Conservation (phyloP, 306 rosid genomes). For the Herpetospermum pedunculosum region DNA sequence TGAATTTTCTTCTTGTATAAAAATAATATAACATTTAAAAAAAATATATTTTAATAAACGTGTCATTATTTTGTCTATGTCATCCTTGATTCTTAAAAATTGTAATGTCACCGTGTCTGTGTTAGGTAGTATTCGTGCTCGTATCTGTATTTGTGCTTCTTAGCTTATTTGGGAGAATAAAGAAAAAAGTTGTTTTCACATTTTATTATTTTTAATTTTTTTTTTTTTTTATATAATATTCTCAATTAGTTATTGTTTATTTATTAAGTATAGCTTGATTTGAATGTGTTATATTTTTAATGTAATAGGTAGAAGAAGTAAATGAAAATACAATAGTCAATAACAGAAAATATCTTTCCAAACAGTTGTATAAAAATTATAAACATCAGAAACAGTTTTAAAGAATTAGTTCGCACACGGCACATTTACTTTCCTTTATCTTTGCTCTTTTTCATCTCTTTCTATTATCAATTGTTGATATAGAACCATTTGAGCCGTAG, state of each 20-base stretch:
- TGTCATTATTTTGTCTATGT: no score
- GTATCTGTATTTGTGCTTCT: no score
- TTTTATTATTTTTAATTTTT: no score
- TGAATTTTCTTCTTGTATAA: no score
- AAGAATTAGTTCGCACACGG: neutral
- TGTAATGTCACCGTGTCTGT: no score
- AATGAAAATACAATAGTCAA: neutral
- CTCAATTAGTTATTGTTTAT: neutral
- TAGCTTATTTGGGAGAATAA: no score
- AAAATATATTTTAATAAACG: no score
- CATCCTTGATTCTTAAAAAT: no score
- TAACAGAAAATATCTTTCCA: neutral
- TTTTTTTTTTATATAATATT: neutral
- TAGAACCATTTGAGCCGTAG: neutral
- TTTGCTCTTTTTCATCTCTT: neutral
- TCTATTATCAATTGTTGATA: neutral
- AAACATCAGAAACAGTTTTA: neutral
- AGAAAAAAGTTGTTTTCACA: neutral
- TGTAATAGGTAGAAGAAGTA: neutral
- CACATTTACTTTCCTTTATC: neutral
- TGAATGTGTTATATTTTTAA: neutral
- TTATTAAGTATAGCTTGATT: neutral
- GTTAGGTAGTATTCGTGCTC: no score
- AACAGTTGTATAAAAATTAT: neutral
- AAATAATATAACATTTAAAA: no score